Conservation (phyloP, 2,329 filamentous ascomycete species). For the Hirsutella minnesotensis region DNA sequence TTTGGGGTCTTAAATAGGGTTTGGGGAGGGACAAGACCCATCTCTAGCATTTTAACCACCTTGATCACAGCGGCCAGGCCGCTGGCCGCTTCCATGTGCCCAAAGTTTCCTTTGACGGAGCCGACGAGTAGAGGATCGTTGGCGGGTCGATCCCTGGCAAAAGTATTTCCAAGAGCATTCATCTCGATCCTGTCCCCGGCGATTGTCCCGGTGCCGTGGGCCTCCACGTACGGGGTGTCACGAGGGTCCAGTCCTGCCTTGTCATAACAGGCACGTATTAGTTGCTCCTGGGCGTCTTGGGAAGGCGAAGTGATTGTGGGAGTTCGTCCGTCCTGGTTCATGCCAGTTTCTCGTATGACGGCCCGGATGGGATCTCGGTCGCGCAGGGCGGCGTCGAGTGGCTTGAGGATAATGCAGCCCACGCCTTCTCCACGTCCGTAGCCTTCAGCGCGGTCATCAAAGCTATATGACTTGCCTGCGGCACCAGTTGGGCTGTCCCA, state of each 20-base stretch:
- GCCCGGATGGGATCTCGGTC: slow-evolving; percentile 22
- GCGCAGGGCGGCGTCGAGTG: slow-evolving; percentile 25
- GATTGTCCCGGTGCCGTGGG: slow-evolving; percentile 10
- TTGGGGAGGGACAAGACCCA: not conserved
- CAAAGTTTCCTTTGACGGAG: slow-evolving; percentile 14
- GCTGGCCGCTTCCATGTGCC: slow-evolving; percentile 6
- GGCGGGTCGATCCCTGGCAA: not conserved
- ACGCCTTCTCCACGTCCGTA: slow-evolving; percentile 34
- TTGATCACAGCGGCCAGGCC: slow-evolving; percentile 3
- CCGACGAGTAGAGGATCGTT: slow-evolving; percentile 3
- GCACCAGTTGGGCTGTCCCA: not conserved
- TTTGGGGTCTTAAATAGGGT: not conserved
- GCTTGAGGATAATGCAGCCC: slow-evolving; percentile 24
- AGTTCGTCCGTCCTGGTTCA: slow-evolving; percentile 26
- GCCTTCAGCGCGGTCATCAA: slow-evolving; percentile 17
- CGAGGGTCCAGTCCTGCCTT: slow-evolving; percentile 10
- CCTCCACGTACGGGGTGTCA: slow-evolving; percentile 13
- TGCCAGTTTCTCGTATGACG: not conserved
- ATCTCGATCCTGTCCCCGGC: slow-evolving; percentile 6
- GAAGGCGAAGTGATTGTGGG: slow-evolving; percentile 30
- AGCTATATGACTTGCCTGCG: not conserved
- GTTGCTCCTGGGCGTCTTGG: slow-evolving; percentile 14
- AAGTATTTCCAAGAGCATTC: not conserved
- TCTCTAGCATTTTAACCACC: slow-evolving; percentile 6
- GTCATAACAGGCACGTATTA: slow-evolving; percentile 19